Evolutionary conservation across 352 stramenopile species (phyloP).

Genomic region (Pythium dissimile): DNA sequence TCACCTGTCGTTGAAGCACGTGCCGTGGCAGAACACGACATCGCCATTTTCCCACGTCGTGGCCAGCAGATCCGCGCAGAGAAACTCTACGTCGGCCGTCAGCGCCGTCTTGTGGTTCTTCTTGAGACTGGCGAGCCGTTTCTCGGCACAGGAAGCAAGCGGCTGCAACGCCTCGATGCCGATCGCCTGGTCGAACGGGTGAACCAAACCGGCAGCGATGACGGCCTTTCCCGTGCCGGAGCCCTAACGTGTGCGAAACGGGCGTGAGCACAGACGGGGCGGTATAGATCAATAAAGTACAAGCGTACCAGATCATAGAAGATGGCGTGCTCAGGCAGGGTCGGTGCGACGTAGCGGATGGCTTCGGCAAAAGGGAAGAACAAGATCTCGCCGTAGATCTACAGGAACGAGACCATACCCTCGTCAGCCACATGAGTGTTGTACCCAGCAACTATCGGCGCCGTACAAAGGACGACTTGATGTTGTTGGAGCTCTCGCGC

Average conservation of each 20-base stretch:
- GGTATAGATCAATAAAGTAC: not conserved
- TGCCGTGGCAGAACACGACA: slow-evolving; percentile 82
- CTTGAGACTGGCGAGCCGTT: slow-evolving; percentile 52
- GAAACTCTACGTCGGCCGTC: slow-evolving; percentile 69
- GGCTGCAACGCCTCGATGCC: slow-evolving; percentile 79
- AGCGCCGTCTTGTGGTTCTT: slow-evolving; percentile 33
- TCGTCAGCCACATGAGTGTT: too few species aligned
- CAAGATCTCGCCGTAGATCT: slow-evolving; percentile 84
- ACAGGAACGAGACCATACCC: not conserved
- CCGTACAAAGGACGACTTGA: slow-evolving; percentile 78
- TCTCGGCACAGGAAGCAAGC: slow-evolving; percentile 72
- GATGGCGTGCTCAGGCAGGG: slow-evolving; percentile 60
- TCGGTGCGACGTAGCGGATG: slow-evolving; percentile 58
- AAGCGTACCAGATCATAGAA: slow-evolving; percentile 78
- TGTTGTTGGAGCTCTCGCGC: slow-evolving; percentile 69
- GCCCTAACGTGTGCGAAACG: slow-evolving; percentile 39
- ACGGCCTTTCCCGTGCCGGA: slow-evolving; percentile 82
- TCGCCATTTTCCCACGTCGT: slow-evolving; percentile 72
- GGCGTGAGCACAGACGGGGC: not conserved
- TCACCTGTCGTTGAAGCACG: slow-evolving; percentile 81
- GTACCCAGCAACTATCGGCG: not conserved
- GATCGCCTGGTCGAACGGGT: slow-evolving; percentile 81
- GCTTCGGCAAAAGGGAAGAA: slow-evolving; percentile 84
- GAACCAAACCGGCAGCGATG: slow-evolving; percentile 67
- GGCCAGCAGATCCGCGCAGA: slow-evolving; percentile 57